Evolutionary conservation across 495 filamentous ascomycete genomes (phyloP).

Genomic region (Patellaria atrata): DNA sequence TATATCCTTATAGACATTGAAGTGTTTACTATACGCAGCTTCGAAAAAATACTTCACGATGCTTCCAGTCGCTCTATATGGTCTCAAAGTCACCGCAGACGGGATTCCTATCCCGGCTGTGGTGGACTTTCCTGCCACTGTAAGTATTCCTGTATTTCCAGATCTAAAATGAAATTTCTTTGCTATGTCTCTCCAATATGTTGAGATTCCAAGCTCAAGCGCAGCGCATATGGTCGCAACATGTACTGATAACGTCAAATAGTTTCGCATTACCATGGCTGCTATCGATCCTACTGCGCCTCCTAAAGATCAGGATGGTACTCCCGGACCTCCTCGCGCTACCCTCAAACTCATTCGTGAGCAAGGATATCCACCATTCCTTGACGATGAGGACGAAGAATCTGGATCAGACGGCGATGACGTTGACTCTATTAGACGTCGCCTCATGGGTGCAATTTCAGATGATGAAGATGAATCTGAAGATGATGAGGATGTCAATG

Average conservation of each 20-base stretch:
- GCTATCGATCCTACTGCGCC: constrained; percentile 80
- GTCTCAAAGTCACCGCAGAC: constrained; percentile 71
- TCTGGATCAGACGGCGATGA: constrained; percentile 44
- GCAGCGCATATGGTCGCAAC: neutral
- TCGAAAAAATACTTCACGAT: too few relatives aligned
- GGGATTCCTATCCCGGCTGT: constrained; percentile 61
- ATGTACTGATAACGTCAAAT: constrained; percentile 16
- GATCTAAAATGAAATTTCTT: constrained; percentile 3
- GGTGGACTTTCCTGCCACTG: constrained; percentile 63
- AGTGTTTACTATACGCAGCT: too few relatives aligned
- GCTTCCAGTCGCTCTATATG: constrained; percentile 73
- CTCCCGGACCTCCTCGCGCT: constrained; percentile 48
- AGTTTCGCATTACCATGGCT: constrained; percentile 98
- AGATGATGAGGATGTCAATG: constrained; percentile 59
- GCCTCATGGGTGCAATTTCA: constrained; percentile 31
- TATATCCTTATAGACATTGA: too few relatives aligned
- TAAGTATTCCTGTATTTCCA: constrained; percentile 35
- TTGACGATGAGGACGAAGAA: constrained; percentile 37
- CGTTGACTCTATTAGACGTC: constrained; percentile 48
- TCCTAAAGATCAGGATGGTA: constrained; percentile 41
- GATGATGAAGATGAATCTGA: constrained; percentile 35
- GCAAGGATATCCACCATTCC: constrained; percentile 33
- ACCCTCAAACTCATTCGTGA: constrained; percentile 81
- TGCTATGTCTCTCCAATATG: neutral
- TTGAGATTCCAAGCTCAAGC: neutral